phyloP scores from a whole-genome alignment of 352 stramenopile genomes.

The Globisporangium radiosum region DNA sequence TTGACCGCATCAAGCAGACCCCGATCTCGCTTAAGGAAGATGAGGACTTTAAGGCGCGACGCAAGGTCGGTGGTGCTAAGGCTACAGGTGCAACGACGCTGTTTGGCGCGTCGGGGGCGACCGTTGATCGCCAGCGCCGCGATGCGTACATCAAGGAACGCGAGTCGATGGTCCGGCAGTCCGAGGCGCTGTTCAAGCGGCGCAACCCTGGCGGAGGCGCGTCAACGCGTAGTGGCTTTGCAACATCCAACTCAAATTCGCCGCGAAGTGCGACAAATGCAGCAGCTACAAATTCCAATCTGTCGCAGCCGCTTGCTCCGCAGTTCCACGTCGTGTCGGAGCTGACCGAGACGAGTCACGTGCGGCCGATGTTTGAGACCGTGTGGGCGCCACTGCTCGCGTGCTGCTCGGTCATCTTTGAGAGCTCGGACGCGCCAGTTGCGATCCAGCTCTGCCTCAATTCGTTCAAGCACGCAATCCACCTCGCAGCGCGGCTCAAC shows the following conservation, averaged over 20 bases:
- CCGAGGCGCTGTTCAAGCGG: conserved; percentile 71
- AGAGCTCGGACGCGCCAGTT: conserved; percentile 89
- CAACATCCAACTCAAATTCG: too few species aligned
- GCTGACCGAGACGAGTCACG: conserved; percentile 63
- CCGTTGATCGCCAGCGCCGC: conserved; percentile 58
- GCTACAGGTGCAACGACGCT: conserved; percentile 31
- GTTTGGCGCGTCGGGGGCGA: conserved; percentile 55
- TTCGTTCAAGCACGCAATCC: conserved; percentile 94
- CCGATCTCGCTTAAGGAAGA: conserved; percentile 98
- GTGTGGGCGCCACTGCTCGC: conserved; percentile 96
- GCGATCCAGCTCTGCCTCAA: conserved; percentile 93
- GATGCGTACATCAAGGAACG: conserved; percentile 82
- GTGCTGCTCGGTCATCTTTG: conserved; percentile 95
- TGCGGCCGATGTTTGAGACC: conserved; percentile 98
- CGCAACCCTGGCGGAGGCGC: conserved; percentile 18
- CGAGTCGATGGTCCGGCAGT: conserved; percentile 76
- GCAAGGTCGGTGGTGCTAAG: conserved; percentile 18
- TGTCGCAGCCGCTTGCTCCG: neutral
- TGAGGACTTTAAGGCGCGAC: conserved; percentile 61
- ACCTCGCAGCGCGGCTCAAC: conserved; percentile 77
- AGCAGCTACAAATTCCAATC: too few species aligned
- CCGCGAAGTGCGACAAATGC: too few species aligned
- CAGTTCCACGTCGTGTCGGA: conserved; percentile 69
- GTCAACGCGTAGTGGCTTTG: too few species aligned
- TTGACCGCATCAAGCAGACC: conserved; percentile 93